Base-by-base conservation (phyloP, 345 rosid species). In the Capsella bursapastoris region DNA sequence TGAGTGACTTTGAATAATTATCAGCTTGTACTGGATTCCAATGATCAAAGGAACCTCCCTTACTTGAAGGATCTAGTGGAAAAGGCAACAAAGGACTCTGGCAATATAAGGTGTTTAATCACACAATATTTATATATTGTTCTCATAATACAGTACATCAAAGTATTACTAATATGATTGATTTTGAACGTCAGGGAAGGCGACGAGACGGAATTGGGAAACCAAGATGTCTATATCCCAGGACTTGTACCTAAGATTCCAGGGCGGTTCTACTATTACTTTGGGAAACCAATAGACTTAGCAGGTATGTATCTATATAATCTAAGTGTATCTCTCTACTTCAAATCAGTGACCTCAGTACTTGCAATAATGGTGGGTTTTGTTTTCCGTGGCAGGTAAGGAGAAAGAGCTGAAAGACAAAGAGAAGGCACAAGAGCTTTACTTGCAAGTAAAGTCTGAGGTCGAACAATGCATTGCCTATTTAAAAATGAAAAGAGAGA, bases 251-350 rank as follows among this genome's bases (percentile, higher is more conserved):
- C 98, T 57, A 93, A 87, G 74, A 49, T 89, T 55, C 98, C 98
- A 0, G 97, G 97, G 32, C 80, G 88, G 57, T 86, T 88, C 57
- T 93, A 93, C 79, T 90, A 72, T 67, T 80, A 83, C 65, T 93
- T 90, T 11, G 94, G 93, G 25, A 90, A 87, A 71, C 91, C 97
- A 51, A 88, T 93, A 32, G 86, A 89, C 60, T 87, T 91, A 4
- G 68, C 76, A 85, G 94, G 97, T 88, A 78, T n/a, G 5, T 0
- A 22, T 18, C 18, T 18, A 18, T 0, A 1, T n/a, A 12, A 31
- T 31, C 28, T 10, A 58, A 48, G 7, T 71, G 32, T 41, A n/a
- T 6, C n/a, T 57, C 25, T 57, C 53, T 48, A 29, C 47, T 48
- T 28, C 14, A 13, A 8, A 13, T 45, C 28, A 34, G 7, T 53